Evolutionary conservation across 2,329 filamentous ascomycete genomes (phyloP).

Genomic region (Gremmenia infestans): DNA sequence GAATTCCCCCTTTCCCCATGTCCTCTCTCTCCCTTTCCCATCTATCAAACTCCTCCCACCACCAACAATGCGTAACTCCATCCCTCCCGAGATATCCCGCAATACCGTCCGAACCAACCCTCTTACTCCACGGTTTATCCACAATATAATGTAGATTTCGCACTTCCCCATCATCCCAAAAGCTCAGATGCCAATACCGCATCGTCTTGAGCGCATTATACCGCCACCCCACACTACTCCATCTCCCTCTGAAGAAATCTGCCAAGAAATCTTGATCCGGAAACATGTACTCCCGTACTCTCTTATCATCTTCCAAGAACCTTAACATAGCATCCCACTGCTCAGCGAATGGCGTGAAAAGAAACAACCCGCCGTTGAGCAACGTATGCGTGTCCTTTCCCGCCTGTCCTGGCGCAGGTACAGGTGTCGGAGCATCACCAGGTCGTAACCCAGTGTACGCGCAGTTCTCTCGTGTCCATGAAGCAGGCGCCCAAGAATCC

Average conservation of each 20-base stretch:
- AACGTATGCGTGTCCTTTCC: slow-evolving; percentile 37
- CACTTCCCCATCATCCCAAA: slow-evolving; percentile 51
- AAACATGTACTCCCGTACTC: slow-evolving; percentile 40
- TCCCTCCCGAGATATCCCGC: slow-evolving; percentile 41
- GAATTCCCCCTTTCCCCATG: slow-evolving; percentile 3
- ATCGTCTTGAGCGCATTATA: slow-evolving; percentile 59
- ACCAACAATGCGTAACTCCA: slow-evolving; percentile 49
- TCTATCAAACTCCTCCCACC: slow-evolving; percentile 43
- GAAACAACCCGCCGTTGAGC: slow-evolving; percentile 47
- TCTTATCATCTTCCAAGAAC: slow-evolving; percentile 6
- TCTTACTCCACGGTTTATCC: slow-evolving; percentile 54
- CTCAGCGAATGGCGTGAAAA: slow-evolving; percentile 44
- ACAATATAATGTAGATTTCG: slow-evolving; percentile 57
- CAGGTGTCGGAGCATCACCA: slow-evolving; percentile 32
- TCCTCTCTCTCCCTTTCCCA: slow-evolving; percentile 32
- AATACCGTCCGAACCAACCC: slow-evolving; percentile 36
- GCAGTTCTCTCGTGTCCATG: slow-evolving; percentile 57
- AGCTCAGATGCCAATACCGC: slow-evolving; percentile 47
- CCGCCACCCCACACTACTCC: slow-evolving; percentile 51
- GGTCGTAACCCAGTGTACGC: slow-evolving; percentile 46
- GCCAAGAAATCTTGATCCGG: slow-evolving; percentile 54
- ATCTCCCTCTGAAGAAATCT: slow-evolving; percentile 47
- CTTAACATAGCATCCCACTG: slow-evolving; percentile 33
- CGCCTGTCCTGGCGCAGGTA: slow-evolving; percentile 24
- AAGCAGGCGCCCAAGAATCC: slow-evolving; percentile 67